phyloP scores from a whole-genome alignment of 257 asterid genomes.

The Solanum stenotomum region DNA sequence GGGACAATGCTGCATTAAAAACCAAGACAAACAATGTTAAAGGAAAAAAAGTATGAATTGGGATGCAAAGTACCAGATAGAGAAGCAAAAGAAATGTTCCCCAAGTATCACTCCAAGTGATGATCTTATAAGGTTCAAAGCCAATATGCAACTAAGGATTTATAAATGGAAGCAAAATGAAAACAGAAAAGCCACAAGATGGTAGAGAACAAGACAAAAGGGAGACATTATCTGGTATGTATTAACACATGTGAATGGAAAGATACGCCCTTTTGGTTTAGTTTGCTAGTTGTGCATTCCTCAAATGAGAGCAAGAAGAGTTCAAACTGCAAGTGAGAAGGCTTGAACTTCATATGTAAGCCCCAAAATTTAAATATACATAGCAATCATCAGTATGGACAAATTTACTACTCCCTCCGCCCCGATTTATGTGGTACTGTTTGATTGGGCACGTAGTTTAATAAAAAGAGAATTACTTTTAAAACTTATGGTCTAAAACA shows the following conservation, averaged over 20 bases:
- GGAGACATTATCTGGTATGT: not conserved
- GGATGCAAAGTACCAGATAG: not conserved
- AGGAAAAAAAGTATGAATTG: not conserved
- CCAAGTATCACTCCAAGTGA: not conserved
- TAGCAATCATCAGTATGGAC: not conserved
- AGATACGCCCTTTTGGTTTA: not conserved
- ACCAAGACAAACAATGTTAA: constrained; percentile 28
- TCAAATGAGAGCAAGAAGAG: not conserved
- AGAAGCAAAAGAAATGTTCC: not conserved
- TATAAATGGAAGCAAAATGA: not conserved
- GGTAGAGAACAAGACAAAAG: not conserved
- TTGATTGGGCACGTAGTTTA: not conserved
- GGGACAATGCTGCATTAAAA: constrained; percentile 58
- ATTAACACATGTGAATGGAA: not conserved
- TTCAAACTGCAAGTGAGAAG: not conserved
- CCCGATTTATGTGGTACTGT: not conserved
- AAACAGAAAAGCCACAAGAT: not conserved
- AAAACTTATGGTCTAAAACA: not conserved
- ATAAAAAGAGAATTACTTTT: not conserved
- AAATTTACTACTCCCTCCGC: not conserved
- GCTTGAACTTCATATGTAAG: not conserved
- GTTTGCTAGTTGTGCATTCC: not conserved
- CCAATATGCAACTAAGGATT: not conserved
- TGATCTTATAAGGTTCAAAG: not conserved
- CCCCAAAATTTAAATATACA: not conserved